Base-by-base conservation (phyloP, 306 rosid genomes). In the Boehmeria nivea region DNA sequence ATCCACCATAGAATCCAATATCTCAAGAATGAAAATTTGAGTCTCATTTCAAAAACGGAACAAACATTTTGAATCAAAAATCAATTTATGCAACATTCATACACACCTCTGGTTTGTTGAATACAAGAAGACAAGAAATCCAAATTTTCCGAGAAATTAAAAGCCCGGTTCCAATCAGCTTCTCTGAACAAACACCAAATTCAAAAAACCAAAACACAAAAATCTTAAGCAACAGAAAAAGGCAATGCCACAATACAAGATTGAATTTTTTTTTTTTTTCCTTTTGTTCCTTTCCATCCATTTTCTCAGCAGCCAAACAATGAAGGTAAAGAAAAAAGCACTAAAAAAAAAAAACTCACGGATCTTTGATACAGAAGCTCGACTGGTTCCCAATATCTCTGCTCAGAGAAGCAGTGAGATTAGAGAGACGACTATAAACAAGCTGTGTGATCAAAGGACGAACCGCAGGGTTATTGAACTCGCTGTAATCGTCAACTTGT, bases 161-260 rank as follows among this genome's bases (percentile, higher is more conserved):
- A 93, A 22, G 99, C 95, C 50, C 74, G 79, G 59, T 78, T 74
- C 99, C 99, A 93, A 60, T 93, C 99, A 69, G 71, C 81, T 57
- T 87, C 84, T 76, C 99, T 93, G 70, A 60, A n/a, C n/a, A n/a
- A n/a, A n/a, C n/a, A n/a, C n/a, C n/a, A n/a, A n/a, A n/a, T n/a
- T n/a, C n/a, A n/a, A n/a, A 74, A 72, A 38, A 64, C 64, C 20
- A 67, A 72, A 65, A 45, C 52, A 9, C n/a, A 53, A 36, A 57
- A 57, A 28, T 17, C 13, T 26, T 38, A 55, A 54, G 54, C 20
- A 38, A 44, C 16, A 0, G 17, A 31, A 44, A 28, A 42, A 50
- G 40, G 15, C 3, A 21, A 20, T 1, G 21, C 52, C 5, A 34
- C 21, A 54, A 20, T 63, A 43, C 53, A 54, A 24, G 22, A 46